Base-by-base conservation (phyloP, 768 basidiomycete genomes). In the Mycena vitilis region DNA sequence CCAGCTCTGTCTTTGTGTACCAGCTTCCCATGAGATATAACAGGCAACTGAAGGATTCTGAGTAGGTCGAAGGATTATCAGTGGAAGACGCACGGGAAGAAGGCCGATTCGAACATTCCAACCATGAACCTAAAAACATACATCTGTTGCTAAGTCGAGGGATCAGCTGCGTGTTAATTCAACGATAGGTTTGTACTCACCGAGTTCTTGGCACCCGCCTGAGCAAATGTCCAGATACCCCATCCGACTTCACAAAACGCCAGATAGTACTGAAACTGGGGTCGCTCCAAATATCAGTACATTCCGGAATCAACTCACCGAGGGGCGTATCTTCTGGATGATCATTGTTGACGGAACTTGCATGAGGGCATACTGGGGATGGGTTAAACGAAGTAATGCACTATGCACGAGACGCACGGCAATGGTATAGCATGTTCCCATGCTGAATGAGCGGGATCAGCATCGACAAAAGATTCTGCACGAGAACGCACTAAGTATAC, bases 141-240 rank as follows among this genome's bases (percentile, higher is more conserved):
- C 74, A 76, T 75, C 52, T 75, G 73, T 54, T 71, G 71, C 71
- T 71, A 9, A 16, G 48, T 9, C 22, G 36, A 16, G 48, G 37
- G 13, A 20, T 48, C 10, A 38, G 20, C 16, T 54, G 38, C 13
- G 16, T 16, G 12, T 22, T 37, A 4, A 8, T 5, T 9, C 12
- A 47, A 45, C 30, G 7, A 2, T 18, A 8, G 11, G 10, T 40
- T 10, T 8, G 36, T 23, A 58, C 52, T 36, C 18, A 71, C 72
- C 25, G 71, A 73, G 34, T 61, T 70, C 48, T 64, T 65, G 7
- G 75, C 75, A 8, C 74, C 75, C 2, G 75, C 74, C 61, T 76
- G 75, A 12, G 74, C 74, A 52, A 76, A 76, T 2, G 74, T 76
- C 68, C 74, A 76, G 5, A 73, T 49, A 56, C 74, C 75, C 74